phyloP scores from a whole-genome alignment of 495 filamentous ascomycete species.

The Pseudoneurospora amorphoporcata region DNA sequence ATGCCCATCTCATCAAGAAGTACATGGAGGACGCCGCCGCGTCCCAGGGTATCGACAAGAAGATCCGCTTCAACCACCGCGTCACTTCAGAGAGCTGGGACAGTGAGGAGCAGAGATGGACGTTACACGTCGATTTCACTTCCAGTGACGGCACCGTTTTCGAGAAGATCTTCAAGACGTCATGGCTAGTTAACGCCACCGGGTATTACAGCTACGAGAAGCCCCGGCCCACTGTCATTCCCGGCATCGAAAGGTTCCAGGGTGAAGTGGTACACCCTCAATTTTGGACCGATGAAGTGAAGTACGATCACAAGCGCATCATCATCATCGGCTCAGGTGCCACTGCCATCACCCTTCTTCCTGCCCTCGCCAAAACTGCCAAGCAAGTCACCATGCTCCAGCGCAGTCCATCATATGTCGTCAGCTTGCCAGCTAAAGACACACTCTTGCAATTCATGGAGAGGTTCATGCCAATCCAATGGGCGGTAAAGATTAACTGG shows the following conservation, averaged over 20 bases:
- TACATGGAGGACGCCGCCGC: constrained; percentile 53
- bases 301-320: constrained; percentile 41
- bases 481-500: constrained; percentile 24
- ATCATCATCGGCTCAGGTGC: constrained; percentile 49
- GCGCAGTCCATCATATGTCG: constrained; percentile 47
- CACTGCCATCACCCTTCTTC: constrained; percentile 47
- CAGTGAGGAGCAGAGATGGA: constrained; percentile 50
- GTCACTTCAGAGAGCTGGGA: constrained; percentile 50
- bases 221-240: constrained; percentile 45
- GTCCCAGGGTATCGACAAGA: constrained; percentile 49
- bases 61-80: constrained; percentile 51
- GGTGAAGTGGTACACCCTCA: constrained; percentile 51
- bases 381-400: constrained; percentile 47
- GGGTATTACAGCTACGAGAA: constrained; percentile 62
- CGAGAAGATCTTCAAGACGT: constrained; percentile 32
- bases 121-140: constrained; percentile 38
- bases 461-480: constrained; percentile 32
- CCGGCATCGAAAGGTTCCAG: constrained; percentile 47
- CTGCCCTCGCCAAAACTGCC: constrained; percentile 39
- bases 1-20: constrained; percentile 45
- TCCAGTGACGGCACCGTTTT: constrained; percentile 26
- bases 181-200: constrained; percentile 51
- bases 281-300: constrained; percentile 47
- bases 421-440: constrained; percentile 37
- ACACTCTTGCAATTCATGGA: constrained; percentile 13